These are phyloP conservation scores for Alternaria angustiovoidea DNA, from an alignment of 2,329 filamentous ascomycete species.

Conservation along the genomic window DNA sequence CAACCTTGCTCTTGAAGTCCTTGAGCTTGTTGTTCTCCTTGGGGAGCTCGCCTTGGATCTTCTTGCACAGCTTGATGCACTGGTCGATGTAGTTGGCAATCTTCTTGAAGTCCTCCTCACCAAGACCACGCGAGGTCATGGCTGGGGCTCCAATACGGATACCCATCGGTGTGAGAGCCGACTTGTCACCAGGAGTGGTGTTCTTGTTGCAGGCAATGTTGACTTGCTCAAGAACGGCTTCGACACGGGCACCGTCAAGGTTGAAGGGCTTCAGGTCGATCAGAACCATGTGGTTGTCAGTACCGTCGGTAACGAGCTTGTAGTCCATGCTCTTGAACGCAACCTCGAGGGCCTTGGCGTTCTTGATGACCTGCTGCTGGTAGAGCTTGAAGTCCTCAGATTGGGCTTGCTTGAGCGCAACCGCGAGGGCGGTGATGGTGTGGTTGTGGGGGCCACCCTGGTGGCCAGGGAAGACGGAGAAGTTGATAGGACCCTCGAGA, in stretches of 20 bases:
- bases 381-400: conserved; percentile 90
- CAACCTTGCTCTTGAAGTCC: conserved; percentile 97
- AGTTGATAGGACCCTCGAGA: conserved; percentile 92
- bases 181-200: conserved; percentile 94
- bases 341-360: conserved; percentile 87
- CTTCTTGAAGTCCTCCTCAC: conserved; percentile 79
- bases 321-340: conserved; percentile 73
- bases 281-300: conserved; percentile 96
- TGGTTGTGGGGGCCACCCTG: conserved; percentile 99
- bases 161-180: conserved; percentile 90
- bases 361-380: conserved; percentile 87
- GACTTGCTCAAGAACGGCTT: conserved; percentile 88
- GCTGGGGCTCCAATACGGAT: conserved; percentile 94
- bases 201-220: conserved; percentile 99
- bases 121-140: conserved; percentile 97
- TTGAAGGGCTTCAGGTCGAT: conserved; percentile 88
- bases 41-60: conserved; percentile 82
- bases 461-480: conserved; percentile 96
- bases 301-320: conserved; percentile 90
- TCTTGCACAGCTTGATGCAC: conserved; percentile 87
- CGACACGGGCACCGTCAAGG: conserved; percentile 88
- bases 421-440: conserved; percentile 94
- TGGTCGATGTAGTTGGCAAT: conserved; percentile 90
- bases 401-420: conserved; percentile 93
- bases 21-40: conserved; percentile 99